Evolutionary conservation across 1,139 yeast species (phyloP).

Genomic region (Lodderomyces parapsilosis): DNA sequence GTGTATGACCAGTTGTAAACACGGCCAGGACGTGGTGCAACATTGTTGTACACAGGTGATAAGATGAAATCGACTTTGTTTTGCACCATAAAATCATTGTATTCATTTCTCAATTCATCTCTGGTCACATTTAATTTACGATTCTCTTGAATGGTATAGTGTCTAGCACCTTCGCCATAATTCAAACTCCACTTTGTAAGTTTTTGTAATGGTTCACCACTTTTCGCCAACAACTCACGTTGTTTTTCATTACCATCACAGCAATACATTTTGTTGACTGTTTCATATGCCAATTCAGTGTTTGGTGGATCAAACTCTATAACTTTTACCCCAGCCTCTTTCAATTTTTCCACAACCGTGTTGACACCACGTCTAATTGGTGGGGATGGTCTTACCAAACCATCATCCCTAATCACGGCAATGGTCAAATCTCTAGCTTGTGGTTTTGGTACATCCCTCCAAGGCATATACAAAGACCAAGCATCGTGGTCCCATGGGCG

Average conservation of each 20-base stretch:
- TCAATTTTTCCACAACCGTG: constrained; percentile 26
- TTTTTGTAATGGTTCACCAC: constrained; percentile 66
- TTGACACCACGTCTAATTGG: constrained; percentile 49
- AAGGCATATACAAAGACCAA: constrained; percentile 54
- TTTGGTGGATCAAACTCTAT: constrained; percentile 52
- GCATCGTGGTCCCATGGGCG: constrained; percentile 71
- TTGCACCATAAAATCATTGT: constrained; percentile 49
- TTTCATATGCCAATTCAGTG: constrained; percentile 49
- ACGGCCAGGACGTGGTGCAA: constrained; percentile 66
- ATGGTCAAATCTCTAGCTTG: constrained; percentile 36
- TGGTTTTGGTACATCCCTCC: constrained; percentile 55
- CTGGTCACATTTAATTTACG: constrained; percentile 49
- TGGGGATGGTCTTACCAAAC: constrained; percentile 45
- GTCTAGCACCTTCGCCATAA: constrained; percentile 55
- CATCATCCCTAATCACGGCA: constrained; percentile 42
- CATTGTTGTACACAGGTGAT: constrained; percentile 68
- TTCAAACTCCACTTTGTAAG: constrained; percentile 61
- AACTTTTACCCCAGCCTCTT: constrained; percentile 31
- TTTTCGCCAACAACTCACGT: constrained; percentile 46
- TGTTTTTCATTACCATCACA: constrained; percentile 64
- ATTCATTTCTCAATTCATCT: constrained; percentile 55
- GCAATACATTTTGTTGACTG: constrained; percentile 48
- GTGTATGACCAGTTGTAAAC: constrained; percentile 79
- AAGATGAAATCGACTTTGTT: constrained; percentile 66
- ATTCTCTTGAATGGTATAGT: constrained; percentile 42